Percentiles rank a stretch among this genome's conserved stretches.
Conservation (phyloP, 352 stramenopile species). For the Pythium monospermum region DNA sequence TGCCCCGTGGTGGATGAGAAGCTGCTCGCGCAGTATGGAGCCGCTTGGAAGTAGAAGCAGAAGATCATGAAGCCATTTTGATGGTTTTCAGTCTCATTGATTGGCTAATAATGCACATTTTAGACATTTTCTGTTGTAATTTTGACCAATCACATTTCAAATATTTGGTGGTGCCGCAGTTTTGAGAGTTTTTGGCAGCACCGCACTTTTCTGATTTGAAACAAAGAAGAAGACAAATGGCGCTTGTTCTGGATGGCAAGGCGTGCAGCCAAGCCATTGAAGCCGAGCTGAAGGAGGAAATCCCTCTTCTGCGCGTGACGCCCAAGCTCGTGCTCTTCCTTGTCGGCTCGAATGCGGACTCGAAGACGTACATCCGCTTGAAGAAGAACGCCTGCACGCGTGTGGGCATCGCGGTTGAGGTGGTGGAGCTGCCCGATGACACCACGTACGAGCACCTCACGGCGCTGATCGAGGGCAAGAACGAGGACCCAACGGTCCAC, state of each 20-base stretch:
- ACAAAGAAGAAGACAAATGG: too few species aligned
- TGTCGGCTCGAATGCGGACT: conserved; percentile 91
- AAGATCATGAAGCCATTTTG: conserved; percentile 1
- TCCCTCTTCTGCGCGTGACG: conserved; percentile 34
- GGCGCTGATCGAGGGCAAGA: conserved; percentile 73
- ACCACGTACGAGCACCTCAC: conserved; percentile 43
- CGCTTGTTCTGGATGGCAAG: conserved; percentile 73
- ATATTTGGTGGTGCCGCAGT: conserved; percentile 12
- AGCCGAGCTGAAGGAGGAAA: conserved; percentile 74
- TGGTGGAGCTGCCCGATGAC: conserved; percentile 52
- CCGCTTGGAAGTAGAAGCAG: conserved; percentile 10
- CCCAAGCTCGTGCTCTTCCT: conserved; percentile 94
- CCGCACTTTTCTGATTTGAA: background rate
- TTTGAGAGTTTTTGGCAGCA: background rate
- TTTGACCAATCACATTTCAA: conserved; percentile 4
- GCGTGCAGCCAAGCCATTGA: conserved; percentile 81
- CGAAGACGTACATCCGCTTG: conserved; percentile 96
- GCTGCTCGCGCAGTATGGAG: conserved; percentile 17
- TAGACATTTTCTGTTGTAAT: background rate
- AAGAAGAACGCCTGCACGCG: conserved; percentile 98
- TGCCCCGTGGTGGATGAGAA: conserved; percentile 39
- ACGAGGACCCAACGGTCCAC: conserved; percentile 87
- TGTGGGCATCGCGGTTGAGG: conserved; percentile 88
- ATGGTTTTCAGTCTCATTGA: background rate
- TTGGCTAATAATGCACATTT: conserved; percentile 1